phyloP scores from a whole-genome alignment of 768 basidiomycete species.

The Naganishia onofrii region DNA sequence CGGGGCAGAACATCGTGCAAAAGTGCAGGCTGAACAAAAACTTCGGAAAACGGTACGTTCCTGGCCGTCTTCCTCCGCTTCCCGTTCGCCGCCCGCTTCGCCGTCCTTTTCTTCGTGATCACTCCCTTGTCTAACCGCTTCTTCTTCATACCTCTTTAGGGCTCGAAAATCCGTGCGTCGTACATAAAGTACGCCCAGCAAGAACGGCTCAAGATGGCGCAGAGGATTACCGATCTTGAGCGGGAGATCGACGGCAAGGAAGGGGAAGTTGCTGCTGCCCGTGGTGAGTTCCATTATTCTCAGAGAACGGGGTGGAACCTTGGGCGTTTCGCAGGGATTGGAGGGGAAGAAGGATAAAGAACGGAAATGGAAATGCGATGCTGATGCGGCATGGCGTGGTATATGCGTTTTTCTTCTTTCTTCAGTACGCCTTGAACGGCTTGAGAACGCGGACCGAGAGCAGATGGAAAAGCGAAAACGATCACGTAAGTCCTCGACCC shows the following conservation, averaged over 20 bases:
- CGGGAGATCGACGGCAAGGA: conserved; percentile 65
- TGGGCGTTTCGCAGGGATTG: too few relatives aligned
- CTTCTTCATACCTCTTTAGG: conserved; percentile 56
- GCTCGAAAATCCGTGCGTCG: conserved; percentile 81
- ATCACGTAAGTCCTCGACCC: conserved; percentile 63
- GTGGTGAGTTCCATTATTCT: too few relatives aligned
- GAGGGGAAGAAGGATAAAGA: too few relatives aligned
- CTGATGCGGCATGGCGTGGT: too few relatives aligned
- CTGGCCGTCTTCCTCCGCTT: neutral
- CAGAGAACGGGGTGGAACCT: too few relatives aligned
- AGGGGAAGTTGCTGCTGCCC: conserved; percentile 69
- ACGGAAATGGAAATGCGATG: too few relatives aligned
- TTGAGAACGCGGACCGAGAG: conserved; percentile 73
- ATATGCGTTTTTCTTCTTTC: too few relatives aligned
- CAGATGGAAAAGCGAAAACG: conserved; percentile 79
- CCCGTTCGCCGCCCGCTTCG: too few relatives aligned
- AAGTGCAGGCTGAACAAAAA: conserved; percentile 71
- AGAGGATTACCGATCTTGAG: conserved; percentile 58
- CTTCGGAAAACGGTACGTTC: conserved; percentile 70
- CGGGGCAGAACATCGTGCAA: conserved; percentile 67
- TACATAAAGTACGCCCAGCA: conserved; percentile 84
- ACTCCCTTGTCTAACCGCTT: too few relatives aligned
- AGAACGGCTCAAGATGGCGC: conserved; percentile 81
- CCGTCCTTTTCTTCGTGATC: too few relatives aligned
- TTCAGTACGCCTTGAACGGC: conserved; percentile 70